Base-by-base conservation (phyloP, 2,329 filamentous ascomycete species). In the Bisporella sp. region DNA sequence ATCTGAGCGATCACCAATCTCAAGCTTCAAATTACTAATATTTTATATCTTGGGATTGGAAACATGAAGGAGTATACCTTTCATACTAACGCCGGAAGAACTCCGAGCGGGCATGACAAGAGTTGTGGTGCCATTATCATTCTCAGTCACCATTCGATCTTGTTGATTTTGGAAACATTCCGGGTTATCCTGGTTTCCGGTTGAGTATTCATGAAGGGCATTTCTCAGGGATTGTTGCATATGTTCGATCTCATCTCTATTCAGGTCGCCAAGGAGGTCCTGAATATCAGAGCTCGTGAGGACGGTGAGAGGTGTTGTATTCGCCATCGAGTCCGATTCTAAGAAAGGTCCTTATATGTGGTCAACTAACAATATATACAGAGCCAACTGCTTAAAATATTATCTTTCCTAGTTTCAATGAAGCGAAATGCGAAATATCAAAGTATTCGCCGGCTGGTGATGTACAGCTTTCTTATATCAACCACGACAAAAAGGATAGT, bases 101-200 rank as follows among this genome's bases (percentile, higher is more conserved):
- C 81, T 81, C 29, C 76, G 80, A 1, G 84, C 84, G 0, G 86
- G 86, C 82, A 89, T 89, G 63, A 89, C 89, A 28, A 89, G 69
- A 2, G 83, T 87, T 13, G 79, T 84, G 42, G 13, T 45, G 5
- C 73, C 74, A 12, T 75, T 77, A 0, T 64, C 65, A 30, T 75
- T 76, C 40, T 73, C 64, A 6, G 80, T 71, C 0, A 72, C 67
- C 7, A 73, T 73, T 32, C 78, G 72, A 50, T 73, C 54, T 5
- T 80, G 81, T 58, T 84, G 79, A 56, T 82, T 74, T 50, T 77
- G 72, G 4, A 74, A 61, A 49, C 56, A 60, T 41, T 52, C 52
- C 21, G 59, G 60, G n/a, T 61, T 57, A 31, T 57, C 55, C 13
- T 76, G 73, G 0, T 74, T 72, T 45, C 75, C 75, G 2, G 76